Percentiles rank a stretch among this genome's conserved stretches.
Evolutionary conservation across 2,329 filamentous ascomycete species (phyloP).

Genomic region (Chalaropsis thielavioides): DNA sequence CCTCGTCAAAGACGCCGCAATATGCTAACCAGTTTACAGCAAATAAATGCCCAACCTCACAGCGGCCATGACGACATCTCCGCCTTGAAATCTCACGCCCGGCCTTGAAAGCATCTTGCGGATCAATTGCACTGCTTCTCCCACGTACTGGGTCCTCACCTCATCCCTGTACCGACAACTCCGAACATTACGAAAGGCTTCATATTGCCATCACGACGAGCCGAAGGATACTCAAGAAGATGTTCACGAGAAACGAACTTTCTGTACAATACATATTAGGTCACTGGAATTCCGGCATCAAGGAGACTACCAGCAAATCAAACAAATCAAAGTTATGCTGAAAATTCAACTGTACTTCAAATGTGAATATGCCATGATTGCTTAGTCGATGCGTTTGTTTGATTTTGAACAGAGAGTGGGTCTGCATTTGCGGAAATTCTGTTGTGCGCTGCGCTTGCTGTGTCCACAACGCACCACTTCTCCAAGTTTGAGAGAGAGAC

Average conservation of each 20-base stretch:
- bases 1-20: background rate
- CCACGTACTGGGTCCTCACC: background rate
- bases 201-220: constrained; percentile 2
- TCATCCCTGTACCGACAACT: constrained; percentile 8
- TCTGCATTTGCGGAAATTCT: background rate
- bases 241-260: constrained; percentile 16
- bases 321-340: constrained; percentile 5
- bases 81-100: constrained; percentile 9
- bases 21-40: constrained; percentile 27
- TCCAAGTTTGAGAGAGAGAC: background rate
- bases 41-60: constrained; percentile 53
- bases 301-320: constrained; percentile 9
- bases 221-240: constrained; percentile 14
- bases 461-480: background rate
- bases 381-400: background rate
- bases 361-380: background rate
- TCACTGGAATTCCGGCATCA: constrained; percentile 15
- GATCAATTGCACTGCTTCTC: background rate
- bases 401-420: background rate
- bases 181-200: background rate
- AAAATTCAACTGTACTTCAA: background rate
- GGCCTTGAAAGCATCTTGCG: constrained; percentile 4
- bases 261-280: constrained; percentile 13
- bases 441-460: background rate
- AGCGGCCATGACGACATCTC: constrained; percentile 39